These are phyloP conservation scores for Caloboletus firmus DNA, from an alignment of 1,284 basidiomycete genomes.

Conservation along the genomic window DNA sequence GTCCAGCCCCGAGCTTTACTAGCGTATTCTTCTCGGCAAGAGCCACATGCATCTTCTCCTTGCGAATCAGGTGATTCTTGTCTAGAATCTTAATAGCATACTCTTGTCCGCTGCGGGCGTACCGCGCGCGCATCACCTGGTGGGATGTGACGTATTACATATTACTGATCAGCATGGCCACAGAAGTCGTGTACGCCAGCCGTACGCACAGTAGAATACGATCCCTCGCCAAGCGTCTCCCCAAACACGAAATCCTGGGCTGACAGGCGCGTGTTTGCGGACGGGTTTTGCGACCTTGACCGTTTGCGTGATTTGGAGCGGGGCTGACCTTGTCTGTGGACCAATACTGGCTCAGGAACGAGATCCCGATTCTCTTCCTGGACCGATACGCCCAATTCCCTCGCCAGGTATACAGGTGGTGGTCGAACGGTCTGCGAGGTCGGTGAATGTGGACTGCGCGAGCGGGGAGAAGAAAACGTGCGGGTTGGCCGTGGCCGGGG, in stretches of 20 bases:
- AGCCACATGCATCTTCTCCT: slow-evolving; percentile 65
- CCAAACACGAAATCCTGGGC: slow-evolving; percentile 71
- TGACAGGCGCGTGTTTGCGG: slow-evolving; percentile 47
- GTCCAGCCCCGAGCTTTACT: slow-evolving; percentile 61
- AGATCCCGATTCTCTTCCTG: slow-evolving; percentile 22
- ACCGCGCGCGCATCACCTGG: slow-evolving; percentile 62
- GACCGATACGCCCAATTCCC: slow-evolving; percentile 53
- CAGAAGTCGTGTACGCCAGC: not conserved
- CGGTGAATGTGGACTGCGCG: slow-evolving; percentile 52
- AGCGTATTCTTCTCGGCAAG: slow-evolving; percentile 66
- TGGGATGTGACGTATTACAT: slow-evolving; percentile 15
- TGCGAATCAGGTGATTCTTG: slow-evolving; percentile 69
- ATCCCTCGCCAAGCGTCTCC: slow-evolving; percentile 72
- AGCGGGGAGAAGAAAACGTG: slow-evolving; percentile 66
- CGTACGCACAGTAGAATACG: slow-evolving; percentile 69
- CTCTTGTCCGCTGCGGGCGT: slow-evolving; percentile 56
- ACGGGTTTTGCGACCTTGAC: slow-evolving; percentile 48
- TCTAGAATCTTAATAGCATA: slow-evolving; percentile 79
- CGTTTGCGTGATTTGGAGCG: slow-evolving; percentile 39
- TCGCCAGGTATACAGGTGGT: slow-evolving; percentile 61
- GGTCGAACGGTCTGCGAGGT: slow-evolving; percentile 42
- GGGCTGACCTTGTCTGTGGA: slow-evolving; percentile 6
- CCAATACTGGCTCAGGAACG: slow-evolving; percentile 7
- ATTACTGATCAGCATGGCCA: slow-evolving; percentile 10
- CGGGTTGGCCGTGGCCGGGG: slow-evolving; percentile 60